Evolutionary conservation across 805 yeast species (phyloP).

Genomic region (Monosporozyma aerobia): DNA sequence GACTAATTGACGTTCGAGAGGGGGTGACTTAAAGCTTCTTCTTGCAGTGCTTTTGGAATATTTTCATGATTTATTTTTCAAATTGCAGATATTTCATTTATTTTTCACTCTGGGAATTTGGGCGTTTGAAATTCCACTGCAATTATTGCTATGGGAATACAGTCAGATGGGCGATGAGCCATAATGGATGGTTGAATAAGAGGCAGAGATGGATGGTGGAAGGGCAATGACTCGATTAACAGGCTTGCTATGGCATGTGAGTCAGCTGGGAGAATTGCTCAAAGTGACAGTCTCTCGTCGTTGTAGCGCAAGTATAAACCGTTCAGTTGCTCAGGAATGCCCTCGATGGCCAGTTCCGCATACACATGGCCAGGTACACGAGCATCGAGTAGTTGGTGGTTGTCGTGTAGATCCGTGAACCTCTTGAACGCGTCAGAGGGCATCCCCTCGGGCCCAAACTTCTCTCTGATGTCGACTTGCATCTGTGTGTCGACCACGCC

Average conservation of each 20-base stretch:
- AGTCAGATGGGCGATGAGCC: neutral
- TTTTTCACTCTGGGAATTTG: neutral
- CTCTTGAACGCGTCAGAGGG: constrained; percentile 44
- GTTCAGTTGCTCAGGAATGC: constrained; percentile 46
- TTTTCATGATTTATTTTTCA: too few species aligned
- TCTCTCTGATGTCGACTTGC: constrained; percentile 74
- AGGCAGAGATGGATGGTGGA: too few species aligned
- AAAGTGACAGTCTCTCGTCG: constrained; percentile 28
- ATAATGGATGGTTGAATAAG: neutral
- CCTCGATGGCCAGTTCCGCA: constrained; percentile 54
- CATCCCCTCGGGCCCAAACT: constrained; percentile 51
- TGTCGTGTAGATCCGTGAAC: constrained; percentile 54
- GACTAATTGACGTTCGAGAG: neutral
- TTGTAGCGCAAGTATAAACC: constrained; percentile 63
- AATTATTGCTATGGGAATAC: neutral
- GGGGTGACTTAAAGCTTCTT: too few species aligned
- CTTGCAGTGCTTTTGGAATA: too few species aligned
- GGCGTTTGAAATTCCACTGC: neutral
- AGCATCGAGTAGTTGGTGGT: constrained; percentile 54
- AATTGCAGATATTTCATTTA: too few species aligned
- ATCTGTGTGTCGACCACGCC: constrained; percentile 89
- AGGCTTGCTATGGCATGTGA: neutral
- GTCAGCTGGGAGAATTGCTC: neutral
- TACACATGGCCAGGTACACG: constrained; percentile 63
- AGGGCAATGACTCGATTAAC: too few species aligned